Base-by-base conservation (phyloP, 495 filamentous ascomycete species). In the Xylaria castorea region DNA sequence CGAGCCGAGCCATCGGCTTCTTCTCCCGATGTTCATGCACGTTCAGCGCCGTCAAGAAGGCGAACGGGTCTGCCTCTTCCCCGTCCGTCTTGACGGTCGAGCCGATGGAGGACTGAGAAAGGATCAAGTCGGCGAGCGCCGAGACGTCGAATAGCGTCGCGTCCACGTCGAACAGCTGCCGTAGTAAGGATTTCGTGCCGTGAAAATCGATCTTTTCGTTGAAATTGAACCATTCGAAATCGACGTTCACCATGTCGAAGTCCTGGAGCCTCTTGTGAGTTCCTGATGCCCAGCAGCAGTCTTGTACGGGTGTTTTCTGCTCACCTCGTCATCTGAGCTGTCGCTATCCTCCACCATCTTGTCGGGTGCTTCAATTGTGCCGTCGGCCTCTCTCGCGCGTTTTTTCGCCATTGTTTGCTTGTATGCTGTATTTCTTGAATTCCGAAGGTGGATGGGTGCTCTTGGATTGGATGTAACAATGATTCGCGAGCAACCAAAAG, bases 221-320 rank as follows among this genome's bases (percentile, higher is more conserved):
- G 71, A 95, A 95, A 84, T 98, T 96, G 84, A 98, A 98, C 90
- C 92, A 97, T 83, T 98, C 97, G 81, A 99, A 99, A 61, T 98
- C 95, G 32, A 98, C 94, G 80, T 97, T 92, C 72, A 99, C 89
- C 80, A 96, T 92, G 81, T 97, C 91, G 75, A 92, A 89, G 63
- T 97, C 93, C 93, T 97, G 64, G 48, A 25, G 25, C n/a, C 11
- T 70, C 65, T 76, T 58, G 73, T 71, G n/a, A 63, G 68, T 40
- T n/a, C 18, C 25, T 5, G 1, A 5, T 36, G 16, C 18, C 30
- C 27, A 25, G 14, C 4, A n/a, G 27, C 30, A 11, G 27, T 30
- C 27, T 11, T 18, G 7, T 2, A 5, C 3, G 58, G 7, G 11
- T 27, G 16, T 42, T 1, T 25, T 74, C 74, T 63, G 79, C 76